Conservation (phyloP, 164 flowering plant species). For the Annona cherimola region DNA sequence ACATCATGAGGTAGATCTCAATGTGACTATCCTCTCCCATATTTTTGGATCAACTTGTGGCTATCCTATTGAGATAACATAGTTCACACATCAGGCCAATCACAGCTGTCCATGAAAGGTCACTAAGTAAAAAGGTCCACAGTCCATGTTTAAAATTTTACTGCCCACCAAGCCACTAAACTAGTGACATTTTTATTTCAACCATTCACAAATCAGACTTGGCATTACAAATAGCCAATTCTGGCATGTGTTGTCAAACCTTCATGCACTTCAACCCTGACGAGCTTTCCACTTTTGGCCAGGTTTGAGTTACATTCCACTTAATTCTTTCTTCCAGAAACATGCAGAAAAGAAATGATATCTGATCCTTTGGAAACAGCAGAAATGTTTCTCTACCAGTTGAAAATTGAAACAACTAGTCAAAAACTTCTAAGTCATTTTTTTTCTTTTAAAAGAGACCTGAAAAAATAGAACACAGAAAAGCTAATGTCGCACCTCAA, state of each 20-base stretch:
- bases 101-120: neutral
- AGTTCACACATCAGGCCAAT: neutral
- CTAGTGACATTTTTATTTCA: neutral
- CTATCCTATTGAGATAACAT: neutral
- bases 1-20: neutral
- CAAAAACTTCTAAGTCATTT: too few relatives aligned
- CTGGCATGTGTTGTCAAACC: too few relatives aligned
- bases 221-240: too few relatives aligned
- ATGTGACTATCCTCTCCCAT: neutral
- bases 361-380: too few relatives aligned
- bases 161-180: neutral
- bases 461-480: neutral
- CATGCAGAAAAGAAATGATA: too few relatives aligned
- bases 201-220: neutral
- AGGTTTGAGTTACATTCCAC: neutral
- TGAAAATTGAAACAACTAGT: too few relatives aligned
- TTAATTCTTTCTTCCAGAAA: too few relatives aligned
- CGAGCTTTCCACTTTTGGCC: neutral
- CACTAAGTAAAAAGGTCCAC: neutral
- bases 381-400: too few relatives aligned
- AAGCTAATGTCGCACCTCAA: conserved; percentile 57
- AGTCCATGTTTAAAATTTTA: neutral
- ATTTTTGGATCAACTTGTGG: neutral
- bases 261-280: too few relatives aligned
- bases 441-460: neutral